A percentile compares a stretch with the other conserved stretches of the same genome.
These are phyloP conservation scores for Bromus sterilis DNA, from an alignment of 176 grass and related monocot species.

Conservation along the genomic window DNA sequence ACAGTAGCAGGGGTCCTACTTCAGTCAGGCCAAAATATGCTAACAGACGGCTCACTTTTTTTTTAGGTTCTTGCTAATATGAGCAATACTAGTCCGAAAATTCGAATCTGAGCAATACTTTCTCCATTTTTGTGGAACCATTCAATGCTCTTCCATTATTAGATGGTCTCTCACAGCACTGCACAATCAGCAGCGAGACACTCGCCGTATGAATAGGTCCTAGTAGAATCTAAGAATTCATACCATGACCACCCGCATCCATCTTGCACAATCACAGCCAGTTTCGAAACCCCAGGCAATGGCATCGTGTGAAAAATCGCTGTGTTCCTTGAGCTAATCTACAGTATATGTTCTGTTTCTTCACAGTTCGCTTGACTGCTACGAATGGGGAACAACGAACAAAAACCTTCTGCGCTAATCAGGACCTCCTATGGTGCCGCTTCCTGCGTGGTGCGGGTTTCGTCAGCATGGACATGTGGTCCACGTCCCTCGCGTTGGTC, in stretches of 20 bases:
- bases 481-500: conserved; percentile 14
- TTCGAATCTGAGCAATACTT: no score
- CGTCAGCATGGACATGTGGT: conserved; percentile 52
- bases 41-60: no score
- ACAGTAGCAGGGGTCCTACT: no score
- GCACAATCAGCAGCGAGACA: neutral
- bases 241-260: neutral
- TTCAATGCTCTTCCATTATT: neutral
- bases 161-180: neutral
- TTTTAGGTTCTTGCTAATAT: no score
- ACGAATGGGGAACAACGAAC: neutral
- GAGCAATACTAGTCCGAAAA: no score
- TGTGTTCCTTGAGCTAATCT: neutral
- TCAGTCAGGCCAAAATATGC: no score
- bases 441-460: conserved; percentile 47
- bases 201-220: neutral
- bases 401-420: neutral
- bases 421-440: conserved; percentile 45
- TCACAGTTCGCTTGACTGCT: neutral
- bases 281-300: neutral
- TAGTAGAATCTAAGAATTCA: neutral
- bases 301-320: conserved; percentile 2
- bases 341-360: neutral
- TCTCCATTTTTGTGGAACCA: neutral
- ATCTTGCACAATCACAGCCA: neutral